phyloP scores from a whole-genome alignment of 345 rosid genomes.

The Ailanthus altissimus region DNA sequence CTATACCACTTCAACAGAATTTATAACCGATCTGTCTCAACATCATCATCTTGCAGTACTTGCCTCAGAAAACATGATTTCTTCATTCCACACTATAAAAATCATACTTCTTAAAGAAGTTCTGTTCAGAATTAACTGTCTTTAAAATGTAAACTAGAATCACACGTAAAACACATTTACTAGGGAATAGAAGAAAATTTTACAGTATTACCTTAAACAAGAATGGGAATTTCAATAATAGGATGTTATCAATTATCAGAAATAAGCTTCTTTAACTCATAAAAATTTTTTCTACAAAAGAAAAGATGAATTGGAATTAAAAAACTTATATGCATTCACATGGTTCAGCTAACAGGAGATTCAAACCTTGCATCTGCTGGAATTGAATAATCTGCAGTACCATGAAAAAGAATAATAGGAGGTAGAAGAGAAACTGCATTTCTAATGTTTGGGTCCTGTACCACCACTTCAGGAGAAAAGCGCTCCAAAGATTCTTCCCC shows the following conservation, averaged over 20 bases:
- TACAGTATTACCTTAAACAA: background rate
- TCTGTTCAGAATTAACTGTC: background rate
- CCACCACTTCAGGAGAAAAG: conserved; percentile 84
- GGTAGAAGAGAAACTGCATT: conserved; percentile 71
- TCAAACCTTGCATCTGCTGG: conserved; percentile 87
- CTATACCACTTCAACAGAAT: background rate
- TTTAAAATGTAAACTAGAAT: background rate
- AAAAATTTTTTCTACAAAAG: background rate
- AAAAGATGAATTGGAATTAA: background rate
- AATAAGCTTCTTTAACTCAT: background rate
- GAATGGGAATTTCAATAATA: background rate
- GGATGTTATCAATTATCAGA: background rate
- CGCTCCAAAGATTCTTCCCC: conserved; percentile 78
- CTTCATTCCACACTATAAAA: background rate
- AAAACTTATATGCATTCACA: background rate
- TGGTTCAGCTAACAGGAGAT: conserved; percentile 18
- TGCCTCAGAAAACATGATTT: background rate
- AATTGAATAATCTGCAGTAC: conserved; percentile 92
- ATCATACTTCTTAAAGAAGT: background rate
- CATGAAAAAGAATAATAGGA: conserved; percentile 79
- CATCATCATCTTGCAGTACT: background rate
- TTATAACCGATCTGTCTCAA: background rate
- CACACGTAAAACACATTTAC: background rate
- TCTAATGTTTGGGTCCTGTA: conserved; percentile 58
- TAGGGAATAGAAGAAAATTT: background rate